A percentile compares a stretch with the other conserved stretches of the same genome.
These are phyloP conservation scores for Avicennia marina DNA, from an alignment of 257 asterid species.

Conservation along the genomic window DNA sequence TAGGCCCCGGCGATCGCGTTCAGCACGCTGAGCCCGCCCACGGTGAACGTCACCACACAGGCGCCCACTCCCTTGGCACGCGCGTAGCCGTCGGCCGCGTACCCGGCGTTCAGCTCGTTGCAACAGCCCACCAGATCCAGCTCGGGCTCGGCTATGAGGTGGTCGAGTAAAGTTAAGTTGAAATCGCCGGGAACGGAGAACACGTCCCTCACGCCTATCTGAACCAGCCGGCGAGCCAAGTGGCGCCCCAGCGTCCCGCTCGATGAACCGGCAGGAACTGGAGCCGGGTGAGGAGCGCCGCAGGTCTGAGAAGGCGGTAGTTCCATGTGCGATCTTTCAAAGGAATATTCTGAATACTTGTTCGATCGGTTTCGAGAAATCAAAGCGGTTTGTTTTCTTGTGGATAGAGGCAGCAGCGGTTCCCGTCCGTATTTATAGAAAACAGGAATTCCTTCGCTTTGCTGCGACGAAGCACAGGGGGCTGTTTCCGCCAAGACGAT, in stretches of 20 bases:
- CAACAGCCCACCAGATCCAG: slow-evolving; percentile 76
- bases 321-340: no score
- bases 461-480: no score
- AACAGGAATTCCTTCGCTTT: no score
- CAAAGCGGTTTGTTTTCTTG: no score
- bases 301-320: no score
- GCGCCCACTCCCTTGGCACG: slow-evolving; percentile 71
- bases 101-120: slow-evolving; percentile 83
- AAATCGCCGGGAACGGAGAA: slow-evolving; percentile 90
- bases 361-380: no score
- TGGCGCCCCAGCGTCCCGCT: slow-evolving; percentile 78
- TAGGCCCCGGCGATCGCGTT: slow-evolving; percentile 86
- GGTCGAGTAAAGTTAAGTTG: slow-evolving; percentile 77
- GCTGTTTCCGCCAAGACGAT: no score
- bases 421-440: no score
- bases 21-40: slow-evolving; percentile 89
- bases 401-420: no score
- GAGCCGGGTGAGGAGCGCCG: no score
- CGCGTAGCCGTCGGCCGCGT: slow-evolving; percentile 88
- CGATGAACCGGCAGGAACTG: slow-evolving; percentile 16
- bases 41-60: slow-evolving; percentile 85
- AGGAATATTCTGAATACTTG: no score
- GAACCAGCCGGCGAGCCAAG: slow-evolving; percentile 60
- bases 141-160: slow-evolving; percentile 73
- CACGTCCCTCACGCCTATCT: slow-evolving; percentile 62